These are phyloP conservation scores for Bolboschoenoplectus hybrid DNA, from an alignment of 202 grass and related monocot genomes.

Conservation along the genomic window DNA sequence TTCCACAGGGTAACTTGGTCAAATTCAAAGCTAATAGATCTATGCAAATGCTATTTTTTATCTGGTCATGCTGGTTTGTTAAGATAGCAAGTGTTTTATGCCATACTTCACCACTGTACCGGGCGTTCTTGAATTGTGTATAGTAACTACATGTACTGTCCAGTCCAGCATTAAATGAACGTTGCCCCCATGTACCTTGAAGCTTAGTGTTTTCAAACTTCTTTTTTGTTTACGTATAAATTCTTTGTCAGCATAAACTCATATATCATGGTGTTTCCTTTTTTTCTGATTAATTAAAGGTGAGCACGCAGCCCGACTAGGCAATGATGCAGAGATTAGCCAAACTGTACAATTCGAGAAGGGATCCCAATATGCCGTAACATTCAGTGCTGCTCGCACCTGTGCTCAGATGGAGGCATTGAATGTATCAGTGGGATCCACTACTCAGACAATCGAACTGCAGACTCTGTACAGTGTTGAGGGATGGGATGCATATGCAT, in stretches of 20 bases:
- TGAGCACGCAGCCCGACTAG: conserved; percentile 74
- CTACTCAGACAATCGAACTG: conserved; percentile 71
- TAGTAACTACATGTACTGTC: background rate
- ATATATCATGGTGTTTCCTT: conserved; percentile 23
- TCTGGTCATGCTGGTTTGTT: conserved; percentile 6
- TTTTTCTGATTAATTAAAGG: conserved; percentile 49
- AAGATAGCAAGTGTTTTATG: background rate
- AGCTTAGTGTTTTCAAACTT: background rate
- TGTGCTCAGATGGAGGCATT: conserved; percentile 94
- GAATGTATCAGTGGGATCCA: conserved; percentile 70
- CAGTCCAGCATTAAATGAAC: background rate
- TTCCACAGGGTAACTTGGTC: conserved; percentile 70
- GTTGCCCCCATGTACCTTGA: background rate
- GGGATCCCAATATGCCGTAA: conserved; percentile 75
- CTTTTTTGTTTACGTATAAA: background rate
- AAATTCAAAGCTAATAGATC: background rate
- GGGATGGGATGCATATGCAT: conserved; percentile 89
- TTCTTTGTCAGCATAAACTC: background rate
- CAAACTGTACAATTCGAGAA: conserved; percentile 83
- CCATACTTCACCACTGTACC: background rate
- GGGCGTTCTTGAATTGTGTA: background rate
- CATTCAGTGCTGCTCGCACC: conserved; percentile 90
- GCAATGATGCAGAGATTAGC: conserved; percentile 80
- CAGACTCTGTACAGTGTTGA: conserved; percentile 98
- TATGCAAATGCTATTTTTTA: background rate